phyloP scores from a whole-genome alignment of 352 stramenopile genomes.

The Pythium phragmiticola region DNA sequence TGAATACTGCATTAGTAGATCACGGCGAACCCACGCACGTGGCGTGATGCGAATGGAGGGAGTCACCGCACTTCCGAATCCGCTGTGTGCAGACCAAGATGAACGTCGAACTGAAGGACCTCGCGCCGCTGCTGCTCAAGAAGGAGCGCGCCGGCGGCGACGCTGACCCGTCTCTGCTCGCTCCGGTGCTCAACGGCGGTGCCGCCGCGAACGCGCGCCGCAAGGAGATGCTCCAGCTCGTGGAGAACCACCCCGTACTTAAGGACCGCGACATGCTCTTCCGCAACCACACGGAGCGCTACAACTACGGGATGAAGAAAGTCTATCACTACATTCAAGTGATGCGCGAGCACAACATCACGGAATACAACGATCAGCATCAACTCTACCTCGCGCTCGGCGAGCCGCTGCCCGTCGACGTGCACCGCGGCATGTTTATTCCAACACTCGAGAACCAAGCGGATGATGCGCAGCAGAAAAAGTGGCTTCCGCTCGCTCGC shows the following conservation, averaged over 20 bases:
- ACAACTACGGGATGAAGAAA: conserved; percentile 38
- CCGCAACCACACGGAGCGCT: conserved; percentile 42
- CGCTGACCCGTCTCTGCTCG: conserved; percentile 37
- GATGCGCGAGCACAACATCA: conserved; percentile 31
- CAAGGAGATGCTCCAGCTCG: conserved; percentile 40
- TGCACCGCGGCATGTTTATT: conserved; percentile 65
- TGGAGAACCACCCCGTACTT: conserved; percentile 36
- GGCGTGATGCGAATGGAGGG: no score
- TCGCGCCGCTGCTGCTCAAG: conserved; percentile 57
- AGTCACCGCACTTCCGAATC: neutral
- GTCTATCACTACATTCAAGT: conserved; percentile 34
- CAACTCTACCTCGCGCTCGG: conserved; percentile 35
- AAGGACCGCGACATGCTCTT: conserved; percentile 33
- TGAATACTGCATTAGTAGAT: neutral
- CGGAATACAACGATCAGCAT: conserved; percentile 26
- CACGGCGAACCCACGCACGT: neutral
- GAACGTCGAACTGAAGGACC: conserved; percentile 55
- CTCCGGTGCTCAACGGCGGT: conserved; percentile 34
- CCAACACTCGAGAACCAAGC: conserved; percentile 74
- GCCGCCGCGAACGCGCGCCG: conserved; percentile 36
- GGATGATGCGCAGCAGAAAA: conserved; percentile 47
- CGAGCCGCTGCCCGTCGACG: conserved; percentile 43
- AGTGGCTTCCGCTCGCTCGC: conserved; percentile 63
- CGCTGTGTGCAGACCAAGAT: neutral
- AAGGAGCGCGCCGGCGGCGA: conserved; percentile 52